Evolutionary conservation across 306 rosid genomes (phyloP).

Genomic region (Quercus mongolica): DNA sequence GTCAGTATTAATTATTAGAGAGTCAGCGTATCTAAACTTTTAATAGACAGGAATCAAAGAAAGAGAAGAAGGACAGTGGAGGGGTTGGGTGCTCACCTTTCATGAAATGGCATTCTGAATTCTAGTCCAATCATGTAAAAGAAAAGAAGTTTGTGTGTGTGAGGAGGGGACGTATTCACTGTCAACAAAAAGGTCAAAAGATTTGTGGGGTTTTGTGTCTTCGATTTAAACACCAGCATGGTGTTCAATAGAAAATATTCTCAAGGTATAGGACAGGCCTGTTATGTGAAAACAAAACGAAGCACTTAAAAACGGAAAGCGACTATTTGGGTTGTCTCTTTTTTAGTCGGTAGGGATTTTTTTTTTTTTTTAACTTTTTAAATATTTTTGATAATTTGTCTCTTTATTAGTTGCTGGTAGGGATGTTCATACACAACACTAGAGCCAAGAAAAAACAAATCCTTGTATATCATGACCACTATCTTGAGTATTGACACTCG

Average conservation of each 20-base stretch:
- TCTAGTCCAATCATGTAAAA: slow-evolving; percentile 36
- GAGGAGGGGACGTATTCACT: slow-evolving; percentile 27
- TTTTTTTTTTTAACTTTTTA: too few relatives aligned
- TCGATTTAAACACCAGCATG: slow-evolving; percentile 23
- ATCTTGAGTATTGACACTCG: too few relatives aligned
- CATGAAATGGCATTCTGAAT: slow-evolving; percentile 7
- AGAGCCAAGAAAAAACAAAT: not conserved
- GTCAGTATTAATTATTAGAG: too few relatives aligned
- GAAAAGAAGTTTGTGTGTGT: slow-evolving; percentile 15
- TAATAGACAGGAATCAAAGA: slow-evolving; percentile 6
- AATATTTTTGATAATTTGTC: not conserved
- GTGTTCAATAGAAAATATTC: slow-evolving; percentile 32
- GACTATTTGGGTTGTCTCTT: slow-evolving; percentile 29
- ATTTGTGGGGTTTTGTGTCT: slow-evolving; percentile 60
- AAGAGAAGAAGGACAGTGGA: not conserved
- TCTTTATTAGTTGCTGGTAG: slow-evolving; percentile 25
- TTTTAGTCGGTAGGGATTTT: slow-evolving; percentile 10
- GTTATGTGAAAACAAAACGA: slow-evolving; percentile 23
- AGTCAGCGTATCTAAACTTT: too few relatives aligned
- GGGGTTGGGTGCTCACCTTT: slow-evolving; percentile 2
- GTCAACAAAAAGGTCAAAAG: slow-evolving; percentile 38
- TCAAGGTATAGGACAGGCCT: slow-evolving; percentile 17
- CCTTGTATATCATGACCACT: not conserved
- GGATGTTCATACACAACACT: not conserved
- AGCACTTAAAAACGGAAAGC: slow-evolving; percentile 18